Evolutionary conservation across 768 basidiomycete species (phyloP).

Genomic region (Lactarius evosmus): DNA sequence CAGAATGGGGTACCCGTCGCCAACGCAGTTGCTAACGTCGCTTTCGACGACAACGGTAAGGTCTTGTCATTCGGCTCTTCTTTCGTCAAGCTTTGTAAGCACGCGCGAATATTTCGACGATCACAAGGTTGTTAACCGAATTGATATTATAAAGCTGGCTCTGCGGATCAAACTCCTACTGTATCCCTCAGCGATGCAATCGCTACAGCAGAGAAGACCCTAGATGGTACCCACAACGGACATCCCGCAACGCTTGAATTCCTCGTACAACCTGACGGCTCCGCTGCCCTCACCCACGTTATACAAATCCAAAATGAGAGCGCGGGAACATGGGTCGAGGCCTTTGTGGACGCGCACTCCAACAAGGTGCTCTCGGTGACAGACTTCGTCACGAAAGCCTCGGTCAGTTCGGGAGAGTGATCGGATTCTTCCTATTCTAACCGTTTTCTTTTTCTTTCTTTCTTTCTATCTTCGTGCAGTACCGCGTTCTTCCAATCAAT

Average conservation of each 20-base stretch:
- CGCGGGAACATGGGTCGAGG: conserved; percentile 51
- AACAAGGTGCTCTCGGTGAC: conserved; percentile 50
- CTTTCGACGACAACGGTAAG: conserved; percentile 42
- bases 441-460: background rate
- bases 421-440: background rate
- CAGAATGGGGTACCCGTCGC: conserved; percentile 37
- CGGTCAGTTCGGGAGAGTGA: too few relatives aligned
- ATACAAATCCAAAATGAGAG: conserved; percentile 44
- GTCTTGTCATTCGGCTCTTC: conserved; percentile 46
- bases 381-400: conserved; percentile 52
- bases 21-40: conserved; percentile 46
- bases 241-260: conserved; percentile 45
- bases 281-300: conserved; percentile 41
- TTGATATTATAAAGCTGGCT: conserved; percentile 12
- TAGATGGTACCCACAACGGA: too few relatives aligned
- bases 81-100: conserved; percentile 43
- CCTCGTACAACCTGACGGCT: conserved; percentile 40
- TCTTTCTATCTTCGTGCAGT: conserved; percentile 31
- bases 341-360: conserved; percentile 54
- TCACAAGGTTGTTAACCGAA: too few relatives aligned
- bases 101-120: background rate
- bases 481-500: conserved; percentile 48
- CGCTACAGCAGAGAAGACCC: too few relatives aligned
- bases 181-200: too few relatives aligned
- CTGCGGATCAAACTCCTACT: too few relatives aligned